Conservation (phyloP, 768 basidiomycete genomes). For the Ramaria sp. region DNA sequence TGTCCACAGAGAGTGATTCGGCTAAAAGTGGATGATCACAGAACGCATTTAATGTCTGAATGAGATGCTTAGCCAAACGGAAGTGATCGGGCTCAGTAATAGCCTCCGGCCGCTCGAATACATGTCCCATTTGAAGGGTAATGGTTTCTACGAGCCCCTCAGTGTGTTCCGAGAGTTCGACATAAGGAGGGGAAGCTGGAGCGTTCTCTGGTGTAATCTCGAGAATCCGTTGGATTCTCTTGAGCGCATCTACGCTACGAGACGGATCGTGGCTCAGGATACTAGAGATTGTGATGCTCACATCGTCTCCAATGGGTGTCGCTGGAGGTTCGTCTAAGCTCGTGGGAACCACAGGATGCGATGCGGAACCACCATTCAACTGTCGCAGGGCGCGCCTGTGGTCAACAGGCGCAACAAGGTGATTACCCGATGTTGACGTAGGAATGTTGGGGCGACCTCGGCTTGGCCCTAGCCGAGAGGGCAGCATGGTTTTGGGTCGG, state of each 20-base stretch:
- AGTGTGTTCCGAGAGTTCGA: constrained; percentile 66
- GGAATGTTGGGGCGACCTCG: constrained; percentile 32
- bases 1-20: constrained; percentile 76
- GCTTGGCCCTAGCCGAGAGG: constrained; percentile 64
- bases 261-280: constrained; percentile 80
- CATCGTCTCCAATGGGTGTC: constrained; percentile 37
- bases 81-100: constrained; percentile 71
- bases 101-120: constrained; percentile 76
- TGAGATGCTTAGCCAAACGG: constrained; percentile 91
- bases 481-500: constrained; percentile 58
- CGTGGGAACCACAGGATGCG: constrained; percentile 10
- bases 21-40: constrained; percentile 85
- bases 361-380: constrained; percentile 14
- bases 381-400: constrained; percentile 9
- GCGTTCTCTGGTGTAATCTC: constrained; percentile 66
- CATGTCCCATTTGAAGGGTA: constrained; percentile 82
- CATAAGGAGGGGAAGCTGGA: constrained; percentile 56
- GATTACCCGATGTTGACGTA: background rate
- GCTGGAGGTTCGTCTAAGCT: constrained; percentile 15
- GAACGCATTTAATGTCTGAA: constrained; percentile 91
- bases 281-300: constrained; percentile 76
- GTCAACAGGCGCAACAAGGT: constrained; percentile 1
- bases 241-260: constrained; percentile 86
- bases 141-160: constrained; percentile 86
- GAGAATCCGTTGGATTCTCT: constrained; percentile 83